Base-by-base conservation (phyloP, 352 stramenopile species). In the Phytophthora palmivora region DNA sequence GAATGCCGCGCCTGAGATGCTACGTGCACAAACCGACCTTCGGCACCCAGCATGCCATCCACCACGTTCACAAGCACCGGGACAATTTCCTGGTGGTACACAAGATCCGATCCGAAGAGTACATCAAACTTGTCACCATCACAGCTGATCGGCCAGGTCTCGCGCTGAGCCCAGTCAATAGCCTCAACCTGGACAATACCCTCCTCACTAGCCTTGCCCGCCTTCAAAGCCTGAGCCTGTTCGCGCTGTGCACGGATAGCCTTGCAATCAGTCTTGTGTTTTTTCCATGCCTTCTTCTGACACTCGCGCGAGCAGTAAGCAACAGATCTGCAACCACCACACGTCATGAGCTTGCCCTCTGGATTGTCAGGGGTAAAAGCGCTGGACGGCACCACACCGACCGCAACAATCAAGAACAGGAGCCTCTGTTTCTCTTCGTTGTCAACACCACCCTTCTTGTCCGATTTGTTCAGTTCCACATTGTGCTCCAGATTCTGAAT, bases 281-380 rank as follows among this genome's bases (percentile, higher is more conserved):
- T 68, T 50, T 91, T 95, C 87, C 87, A 96, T 4, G 85, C 87
- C 42, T 89, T 88, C 71, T 94, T 94, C 65, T 96, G 88, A 43
- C 86, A 95, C 46, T 84, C 84, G 16, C 85, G 86, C 14, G 80
- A 92, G 74, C 88, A 96, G 67, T 95, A 96, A n/a, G 74, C 72
- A n/a, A 82, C 76, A 10, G 63, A 70, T 42, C 76, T 79, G 66
- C 88, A 97, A 8, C 78, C 80, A 14, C 79, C 84, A 43, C 89
- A 96, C 54, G 87, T 87, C 73, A 93, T 88, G n/a, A 95, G 78
- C 49, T 93, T 93, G 4, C 87, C 87, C 12, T 95, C 87, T n/a
- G 82, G 85, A 39, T 95, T 95, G 19, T 95, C 87, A 2, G 82
- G 56, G 7, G 76, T 84, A n/a, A 65, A 94, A 95, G 3, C 77